Conservation (phyloP, 306 rosid species). For the Vigna radiata region DNA sequence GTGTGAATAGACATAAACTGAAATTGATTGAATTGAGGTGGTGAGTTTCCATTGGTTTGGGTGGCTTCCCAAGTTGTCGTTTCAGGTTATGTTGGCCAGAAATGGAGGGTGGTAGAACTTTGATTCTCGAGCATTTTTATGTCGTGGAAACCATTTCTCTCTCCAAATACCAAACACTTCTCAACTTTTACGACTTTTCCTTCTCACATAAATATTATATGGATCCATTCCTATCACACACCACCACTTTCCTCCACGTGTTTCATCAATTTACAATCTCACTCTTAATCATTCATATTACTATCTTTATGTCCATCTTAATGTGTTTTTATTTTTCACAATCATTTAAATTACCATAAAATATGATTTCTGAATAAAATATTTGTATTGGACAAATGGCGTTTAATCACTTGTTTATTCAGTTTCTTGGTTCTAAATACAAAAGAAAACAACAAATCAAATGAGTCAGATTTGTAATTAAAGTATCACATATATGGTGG, state of each 20-base stretch:
- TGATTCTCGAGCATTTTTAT: constrained; percentile 24
- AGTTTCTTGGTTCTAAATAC: neutral
- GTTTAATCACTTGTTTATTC: neutral
- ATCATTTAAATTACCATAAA: neutral
- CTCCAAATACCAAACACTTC: constrained; percentile 14
- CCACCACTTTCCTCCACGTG: constrained; percentile 43
- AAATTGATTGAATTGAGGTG: constrained; percentile 13
- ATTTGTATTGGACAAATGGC: neutral
- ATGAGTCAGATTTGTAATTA: constrained; percentile 10
- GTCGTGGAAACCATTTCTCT: constrained; percentile 43
- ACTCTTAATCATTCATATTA: neutral
- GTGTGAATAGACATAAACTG: constrained; percentile 7
- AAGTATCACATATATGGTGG: neutral
- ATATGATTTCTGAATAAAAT: neutral
- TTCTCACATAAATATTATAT: constrained; percentile 17
- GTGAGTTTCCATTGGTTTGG: constrained; percentile 39
- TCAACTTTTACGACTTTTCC: constrained; percentile 40
- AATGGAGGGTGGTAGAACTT: constrained; percentile 3
- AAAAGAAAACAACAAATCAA: constrained; percentile 5
- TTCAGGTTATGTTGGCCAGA: constrained; percentile 16
- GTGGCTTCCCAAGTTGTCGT: constrained; percentile 14
- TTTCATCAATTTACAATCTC: constrained; percentile 32
- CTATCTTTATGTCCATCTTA: too few relatives aligned
- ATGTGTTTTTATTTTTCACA: neutral
- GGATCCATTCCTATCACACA: constrained; percentile 9